These are phyloP conservation scores for Colletotrichum melonis DNA, from an alignment of 2,329 filamentous ascomycete genomes.

Conservation along the genomic window DNA sequence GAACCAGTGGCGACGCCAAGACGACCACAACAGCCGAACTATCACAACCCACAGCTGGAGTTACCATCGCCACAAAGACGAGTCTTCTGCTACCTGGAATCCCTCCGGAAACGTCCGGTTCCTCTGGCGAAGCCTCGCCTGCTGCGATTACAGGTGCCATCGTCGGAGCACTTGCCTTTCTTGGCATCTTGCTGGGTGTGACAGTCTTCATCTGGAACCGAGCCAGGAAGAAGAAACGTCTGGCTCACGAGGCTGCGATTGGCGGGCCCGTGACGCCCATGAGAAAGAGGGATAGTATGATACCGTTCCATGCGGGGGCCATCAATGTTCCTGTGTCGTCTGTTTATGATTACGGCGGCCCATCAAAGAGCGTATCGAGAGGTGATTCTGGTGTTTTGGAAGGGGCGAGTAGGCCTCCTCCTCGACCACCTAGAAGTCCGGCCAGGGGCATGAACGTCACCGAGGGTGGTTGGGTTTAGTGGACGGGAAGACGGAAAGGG, in stretches of 20 bases:
- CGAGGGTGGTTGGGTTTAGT: not conserved
- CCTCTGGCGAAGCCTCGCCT: not conserved
- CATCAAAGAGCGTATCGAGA: not conserved
- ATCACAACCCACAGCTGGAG: not conserved
- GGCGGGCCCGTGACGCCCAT: not conserved
- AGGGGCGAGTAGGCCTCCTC: not conserved
- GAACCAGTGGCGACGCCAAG: not conserved
- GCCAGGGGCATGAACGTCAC: not conserved
- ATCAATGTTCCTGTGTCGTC: not conserved
- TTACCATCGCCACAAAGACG: not conserved
- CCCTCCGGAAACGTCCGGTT: not conserved
- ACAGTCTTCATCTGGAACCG: not conserved
- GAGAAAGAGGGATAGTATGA: not conserved
- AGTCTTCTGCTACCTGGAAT: not conserved
- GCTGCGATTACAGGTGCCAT: slow-evolving; percentile 3
- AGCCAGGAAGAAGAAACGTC: not conserved
- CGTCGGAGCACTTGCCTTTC: slow-evolving; percentile 17
- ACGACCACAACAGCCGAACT: too few species aligned
- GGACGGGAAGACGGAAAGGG: not conserved
- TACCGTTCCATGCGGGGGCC: not conserved
- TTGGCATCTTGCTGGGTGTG: not conserved
- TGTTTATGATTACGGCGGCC: not conserved
- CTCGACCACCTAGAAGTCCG: not conserved
- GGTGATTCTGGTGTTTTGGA: not conserved
- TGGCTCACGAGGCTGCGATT: not conserved